phyloP scores from a whole-genome alignment of 192 early-diverging fungal species.

The Coemansia sp. region DNA sequence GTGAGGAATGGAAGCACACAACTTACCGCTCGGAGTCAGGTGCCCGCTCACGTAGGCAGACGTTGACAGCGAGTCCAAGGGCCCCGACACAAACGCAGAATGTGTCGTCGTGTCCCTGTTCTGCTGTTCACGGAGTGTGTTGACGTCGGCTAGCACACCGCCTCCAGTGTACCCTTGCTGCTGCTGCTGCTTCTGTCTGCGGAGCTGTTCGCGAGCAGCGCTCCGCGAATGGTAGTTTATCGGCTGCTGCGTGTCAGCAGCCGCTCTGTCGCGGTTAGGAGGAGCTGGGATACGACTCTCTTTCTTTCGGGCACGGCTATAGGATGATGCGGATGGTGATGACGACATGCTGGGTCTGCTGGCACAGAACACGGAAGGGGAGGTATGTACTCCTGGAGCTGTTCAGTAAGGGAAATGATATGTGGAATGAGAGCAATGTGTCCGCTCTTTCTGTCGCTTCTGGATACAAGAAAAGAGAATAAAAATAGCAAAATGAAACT shows the following conservation, averaged over 20 bases:
- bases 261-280: slow-evolving; percentile 13
- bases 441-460: neutral
- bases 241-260: slow-evolving; percentile 9
- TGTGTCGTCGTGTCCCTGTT: slow-evolving; percentile 18
- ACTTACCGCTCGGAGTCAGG: slow-evolving; percentile 50
- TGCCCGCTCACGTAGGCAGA: slow-evolving; percentile 53
- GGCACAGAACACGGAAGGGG: neutral
- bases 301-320: slow-evolving; percentile 5
- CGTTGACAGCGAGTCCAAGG: slow-evolving; percentile 33
- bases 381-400: neutral
- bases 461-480: neutral
- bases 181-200: slow-evolving; percentile 21
- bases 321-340: neutral
- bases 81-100: slow-evolving; percentile 32
- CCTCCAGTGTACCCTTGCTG: slow-evolving; percentile 6
- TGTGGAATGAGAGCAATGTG: neutral
- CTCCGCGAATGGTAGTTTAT: slow-evolving; percentile 36
- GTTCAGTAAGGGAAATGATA: neutral
- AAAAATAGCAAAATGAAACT: slow-evolving; percentile 4
- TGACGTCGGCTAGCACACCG: slow-evolving; percentile 39
- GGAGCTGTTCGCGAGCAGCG: slow-evolving; percentile 30
- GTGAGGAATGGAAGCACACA: neutral
- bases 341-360: neutral
- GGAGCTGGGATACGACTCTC: slow-evolving; percentile 3
- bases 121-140: slow-evolving; percentile 23